A percentile compares a stretch with the other conserved stretches of the same genome.
These are phyloP conservation scores for Schwanniomyces sp. DNA, from an alignment of 805 yeast species.

Conservation along the genomic window DNA sequence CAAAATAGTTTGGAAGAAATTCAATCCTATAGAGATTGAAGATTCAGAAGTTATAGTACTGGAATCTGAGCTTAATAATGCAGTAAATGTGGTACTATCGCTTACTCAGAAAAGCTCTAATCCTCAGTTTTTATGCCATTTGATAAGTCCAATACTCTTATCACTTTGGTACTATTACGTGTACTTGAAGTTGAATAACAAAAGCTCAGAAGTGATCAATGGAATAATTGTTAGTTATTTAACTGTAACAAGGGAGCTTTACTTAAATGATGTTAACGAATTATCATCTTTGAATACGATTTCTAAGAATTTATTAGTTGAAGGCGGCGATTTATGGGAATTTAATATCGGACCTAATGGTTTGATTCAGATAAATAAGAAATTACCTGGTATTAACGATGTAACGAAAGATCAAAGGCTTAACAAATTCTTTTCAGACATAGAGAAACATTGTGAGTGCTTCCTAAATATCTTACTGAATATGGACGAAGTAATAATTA, in stretches of 20 bases:
- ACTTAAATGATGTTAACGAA: conserved; percentile 10
- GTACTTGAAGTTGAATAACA: conserved; percentile 28
- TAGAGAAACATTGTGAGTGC: conserved; percentile 25
- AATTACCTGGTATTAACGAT: neutral
- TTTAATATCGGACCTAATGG: conserved; percentile 43
- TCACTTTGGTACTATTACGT: conserved; percentile 47
- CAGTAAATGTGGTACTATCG: conserved; percentile 64
- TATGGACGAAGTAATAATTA: conserved; percentile 48
- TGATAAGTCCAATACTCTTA: conserved; percentile 30
- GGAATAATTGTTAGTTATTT: conserved; percentile 41
- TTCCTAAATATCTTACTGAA: conserved; percentile 47
- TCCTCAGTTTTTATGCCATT: conserved; percentile 19
- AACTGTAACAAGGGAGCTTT: conserved; percentile 17
- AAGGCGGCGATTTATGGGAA: conserved; percentile 36
- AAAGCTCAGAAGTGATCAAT: conserved; percentile 33
- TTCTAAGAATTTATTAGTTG: conserved; percentile 30
- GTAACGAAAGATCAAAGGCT: conserved; percentile 23
- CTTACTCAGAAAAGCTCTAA: conserved; percentile 44
- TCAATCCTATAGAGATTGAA: conserved; percentile 19
- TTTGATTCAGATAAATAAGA: conserved; percentile 26
- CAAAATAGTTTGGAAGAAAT: conserved; percentile 43
- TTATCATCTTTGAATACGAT: conserved; percentile 27
- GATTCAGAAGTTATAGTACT: conserved; percentile 29
- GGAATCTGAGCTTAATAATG: conserved; percentile 57
- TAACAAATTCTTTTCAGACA: conserved; percentile 21